Base-by-base conservation (phyloP, 2,329 filamentous ascomycete genomes). In the Orbilia javanica region DNA sequence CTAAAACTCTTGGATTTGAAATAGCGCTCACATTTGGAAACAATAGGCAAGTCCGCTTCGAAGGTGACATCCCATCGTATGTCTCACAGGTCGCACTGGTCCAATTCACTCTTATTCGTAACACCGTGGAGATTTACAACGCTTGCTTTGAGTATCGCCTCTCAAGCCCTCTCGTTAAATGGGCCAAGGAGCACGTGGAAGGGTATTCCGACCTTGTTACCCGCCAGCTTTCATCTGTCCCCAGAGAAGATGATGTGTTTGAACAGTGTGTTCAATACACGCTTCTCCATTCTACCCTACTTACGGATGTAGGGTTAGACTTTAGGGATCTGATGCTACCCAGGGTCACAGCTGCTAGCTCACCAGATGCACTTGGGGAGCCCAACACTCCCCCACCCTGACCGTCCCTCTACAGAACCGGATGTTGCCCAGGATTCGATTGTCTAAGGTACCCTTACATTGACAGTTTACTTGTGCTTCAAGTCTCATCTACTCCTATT, bases 161-260 rank as follows among this genome's bases (percentile, higher is more conserved):
- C 86, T 96, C 96, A 88, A 97, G 93, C 82, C 94, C 94, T 0
- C 97, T 94, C 81, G 95, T 99, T 82, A 96, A 95, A 83, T 99
- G 96, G 96, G 94, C 94, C n/a, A 98, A 97, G 84, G 92, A 96
- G 81, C 91, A 97, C 83, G 90, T 98, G 0, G 94, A 97, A 81
- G 90, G 90, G 1, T 98, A 98, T 86, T 98, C 97, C 82, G 88
- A 87, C 53, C 90, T 96, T 63, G 86, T 99, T 42, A 89, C 88
- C 39, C 88, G 95, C 75, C 96, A 98, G 85, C 86, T 99, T 79
- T 96, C 93, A 84, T 94, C 92, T 83, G 92, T 96, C 1, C 91
- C 96, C 78, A 88, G 87, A 62, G 90, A 88, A n/a, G 91, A 91
- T 13, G 87, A 89, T 52, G 88, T 93, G 0, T 97, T 93, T 93